Evolutionary conservation across 75 land plant genomes (phyloP).

Genomic region (Pinus taeda): DNA sequence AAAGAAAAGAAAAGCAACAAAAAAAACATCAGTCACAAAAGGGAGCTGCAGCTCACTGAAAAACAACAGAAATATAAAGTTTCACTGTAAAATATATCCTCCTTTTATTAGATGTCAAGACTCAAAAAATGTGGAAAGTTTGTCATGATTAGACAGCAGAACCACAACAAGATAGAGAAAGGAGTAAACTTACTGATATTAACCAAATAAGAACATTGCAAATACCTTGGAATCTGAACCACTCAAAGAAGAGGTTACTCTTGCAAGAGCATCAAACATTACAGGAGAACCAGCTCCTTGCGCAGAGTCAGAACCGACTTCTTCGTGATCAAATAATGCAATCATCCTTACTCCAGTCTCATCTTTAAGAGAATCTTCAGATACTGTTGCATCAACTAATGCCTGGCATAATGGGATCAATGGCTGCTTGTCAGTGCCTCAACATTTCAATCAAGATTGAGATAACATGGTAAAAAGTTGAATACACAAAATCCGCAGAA

Average conservation of each 20-base stretch:
- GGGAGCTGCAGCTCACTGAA: no score
- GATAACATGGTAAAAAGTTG: background rate
- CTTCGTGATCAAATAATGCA: conserved; percentile 98
- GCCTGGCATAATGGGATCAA: conserved; percentile 48
- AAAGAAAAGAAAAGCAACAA: no score
- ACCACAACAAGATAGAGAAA: no score
- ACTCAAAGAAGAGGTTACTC: conserved; percentile 59
- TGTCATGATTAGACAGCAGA: no score
- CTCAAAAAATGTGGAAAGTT: no score
- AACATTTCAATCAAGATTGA: background rate
- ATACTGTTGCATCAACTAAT: conserved; percentile 77
- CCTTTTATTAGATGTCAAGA: no score
- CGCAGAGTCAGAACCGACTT: conserved; percentile 96
- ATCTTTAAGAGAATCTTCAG: conserved; percentile 57
- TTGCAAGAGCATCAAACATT: conserved; percentile 79
- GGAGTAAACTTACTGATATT: no score
- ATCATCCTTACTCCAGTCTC: conserved; percentile 92
- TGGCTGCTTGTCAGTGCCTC: background rate
- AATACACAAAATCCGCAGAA: background rate
- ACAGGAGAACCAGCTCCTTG: conserved; percentile 99
- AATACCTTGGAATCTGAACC: conserved; percentile 47
- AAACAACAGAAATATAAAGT: no score
- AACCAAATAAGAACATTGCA: background rate
- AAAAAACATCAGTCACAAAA: no score
- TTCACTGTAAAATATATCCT: no score